A percentile compares a stretch with the other conserved stretches of the same genome.
These are phyloP conservation scores for Gnomoniopsis smithogilvyi DNA, from an alignment of 2,329 filamentous ascomycete genomes.

Conservation along the genomic window DNA sequence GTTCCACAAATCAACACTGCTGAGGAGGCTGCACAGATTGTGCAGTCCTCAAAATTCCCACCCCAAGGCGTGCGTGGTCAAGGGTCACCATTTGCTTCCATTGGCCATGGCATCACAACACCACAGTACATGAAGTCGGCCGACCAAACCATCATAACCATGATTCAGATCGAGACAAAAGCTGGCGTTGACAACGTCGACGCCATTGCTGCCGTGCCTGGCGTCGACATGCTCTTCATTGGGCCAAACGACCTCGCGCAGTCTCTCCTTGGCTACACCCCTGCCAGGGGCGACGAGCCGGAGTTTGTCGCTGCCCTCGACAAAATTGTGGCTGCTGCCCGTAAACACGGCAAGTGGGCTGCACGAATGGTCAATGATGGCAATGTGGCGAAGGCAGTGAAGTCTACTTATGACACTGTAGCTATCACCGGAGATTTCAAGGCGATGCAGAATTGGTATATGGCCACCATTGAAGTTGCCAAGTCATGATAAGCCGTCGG, in stretches of 20 bases:
- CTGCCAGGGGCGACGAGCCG: conserved; percentile 43
- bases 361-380: conserved; percentile 46
- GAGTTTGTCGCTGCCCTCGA: conserved; percentile 44
- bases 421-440: conserved; percentile 43
- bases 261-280: conserved; percentile 41
- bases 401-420: conserved; percentile 38
- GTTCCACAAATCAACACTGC: conserved; percentile 39
- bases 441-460: conserved; percentile 49
- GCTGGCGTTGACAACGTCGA: conserved; percentile 44
- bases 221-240: conserved; percentile 42
- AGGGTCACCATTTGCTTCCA: conserved; percentile 46
- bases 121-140: conserved; percentile 48
- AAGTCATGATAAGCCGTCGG: conserved; percentile 28
- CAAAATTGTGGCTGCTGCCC: conserved; percentile 41
- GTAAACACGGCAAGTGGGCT: conserved; percentile 48
- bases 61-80: conserved; percentile 46
- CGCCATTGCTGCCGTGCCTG: conserved; percentile 37
- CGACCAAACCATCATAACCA: conserved; percentile 43
- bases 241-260: conserved; percentile 43
- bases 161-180: conserved; percentile 42
- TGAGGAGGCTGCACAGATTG: conserved; percentile 42
- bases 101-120: conserved; percentile 40
- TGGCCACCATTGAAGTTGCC: conserved; percentile 35
- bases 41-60: conserved; percentile 48
- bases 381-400: conserved; percentile 35